Evolutionary conservation across 495 filamentous ascomycete species (phyloP), one percentile per base, ranked within the genome.

Genomic region (Tuber melanosporum): DNA sequence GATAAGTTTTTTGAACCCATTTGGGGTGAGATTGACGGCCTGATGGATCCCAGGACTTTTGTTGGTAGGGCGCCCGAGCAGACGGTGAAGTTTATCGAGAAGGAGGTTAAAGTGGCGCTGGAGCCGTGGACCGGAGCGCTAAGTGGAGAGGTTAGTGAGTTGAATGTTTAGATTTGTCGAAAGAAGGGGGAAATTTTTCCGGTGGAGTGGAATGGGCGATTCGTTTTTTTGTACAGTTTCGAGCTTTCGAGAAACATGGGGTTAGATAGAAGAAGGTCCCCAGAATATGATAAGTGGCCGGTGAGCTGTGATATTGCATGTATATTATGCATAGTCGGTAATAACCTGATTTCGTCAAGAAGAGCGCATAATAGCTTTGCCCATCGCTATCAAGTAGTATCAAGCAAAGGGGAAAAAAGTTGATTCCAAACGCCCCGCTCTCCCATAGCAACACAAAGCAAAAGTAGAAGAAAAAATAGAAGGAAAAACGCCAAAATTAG

Each of bases 1-100:
- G 89, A 87, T 26, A 85, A 88, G 71, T 97, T 93, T 88, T 98
- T 99, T 87, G 85, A 88, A 82, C 91, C 93, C n/a, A 91, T 98
- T 75, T 88, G 90, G 85, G 86, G 80, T 71, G 90, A 97, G 75
- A 87, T 97, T 57, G 93, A 96, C 76, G 82, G 80, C 71, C 87
- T 98, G 84, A 86, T 97, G 66, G 89, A 93, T 77, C 90, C 91
- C 1, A 84, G 85, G 74, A 88, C 89, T 69, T 97, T 94, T 82
- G 91, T 91, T 77, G 92, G 93, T 47, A 85, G 90, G 42, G 87
- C 87, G 39, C 86, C 87, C 20, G 84, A 90, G 83, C 88, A 89
- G 83, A 88, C 89, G 7, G 86, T 87, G 77, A 86, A 87, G 83
- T 90, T 90, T 84, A 86, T 88, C 81, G 83, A 85, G 69, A 88